These are phyloP conservation scores for Oryza brachyantha DNA, from an alignment of 176 grass and related monocot genomes.

Conservation along the genomic window DNA sequence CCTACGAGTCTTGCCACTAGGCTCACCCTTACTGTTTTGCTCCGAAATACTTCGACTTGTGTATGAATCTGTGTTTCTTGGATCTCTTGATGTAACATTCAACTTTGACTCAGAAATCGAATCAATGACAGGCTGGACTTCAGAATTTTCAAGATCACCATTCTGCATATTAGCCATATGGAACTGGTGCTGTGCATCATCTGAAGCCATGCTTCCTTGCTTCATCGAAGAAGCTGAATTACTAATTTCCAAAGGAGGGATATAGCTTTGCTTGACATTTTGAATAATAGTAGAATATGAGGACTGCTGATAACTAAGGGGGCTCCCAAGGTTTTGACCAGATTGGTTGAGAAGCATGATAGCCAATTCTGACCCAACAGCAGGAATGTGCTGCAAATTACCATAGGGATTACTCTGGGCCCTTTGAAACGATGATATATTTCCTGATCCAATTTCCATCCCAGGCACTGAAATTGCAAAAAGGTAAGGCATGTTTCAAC, in stretches of 20 bases:
- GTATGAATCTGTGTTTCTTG: slow-evolving; percentile 23
- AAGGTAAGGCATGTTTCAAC: not conserved
- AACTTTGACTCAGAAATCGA: slow-evolving; percentile 25
- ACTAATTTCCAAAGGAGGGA: slow-evolving; percentile 27
- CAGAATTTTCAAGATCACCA: slow-evolving; percentile 28
- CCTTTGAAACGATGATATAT: slow-evolving; percentile 44
- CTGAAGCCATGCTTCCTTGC: slow-evolving; percentile 29
- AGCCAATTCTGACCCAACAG: slow-evolving; percentile 50
- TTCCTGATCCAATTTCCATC: slow-evolving; percentile 45
- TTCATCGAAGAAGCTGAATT: slow-evolving; percentile 34
- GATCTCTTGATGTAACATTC: slow-evolving; percentile 32
- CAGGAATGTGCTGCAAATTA: slow-evolving; percentile 45
- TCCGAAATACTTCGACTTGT: slow-evolving; percentile 43
- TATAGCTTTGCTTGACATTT: slow-evolving; percentile 52
- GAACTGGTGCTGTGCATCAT: slow-evolving; percentile 31
- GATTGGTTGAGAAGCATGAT: slow-evolving; percentile 66
- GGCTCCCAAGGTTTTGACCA: slow-evolving; percentile 31
- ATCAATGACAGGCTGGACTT: slow-evolving; percentile 19
- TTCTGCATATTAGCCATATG: slow-evolving; percentile 23
- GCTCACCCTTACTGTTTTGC: slow-evolving; percentile 43
- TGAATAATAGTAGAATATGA: slow-evolving; percentile 78
- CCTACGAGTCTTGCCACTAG: slow-evolving; percentile 33
- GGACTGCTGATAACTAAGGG: slow-evolving; percentile 54
- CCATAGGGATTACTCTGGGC: slow-evolving; percentile 39
- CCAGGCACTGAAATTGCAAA: slow-evolving; percentile 43